Conservation (phyloP, 2,329 filamentous ascomycete genomes). For the Trichoderma lentiforme region DNA sequence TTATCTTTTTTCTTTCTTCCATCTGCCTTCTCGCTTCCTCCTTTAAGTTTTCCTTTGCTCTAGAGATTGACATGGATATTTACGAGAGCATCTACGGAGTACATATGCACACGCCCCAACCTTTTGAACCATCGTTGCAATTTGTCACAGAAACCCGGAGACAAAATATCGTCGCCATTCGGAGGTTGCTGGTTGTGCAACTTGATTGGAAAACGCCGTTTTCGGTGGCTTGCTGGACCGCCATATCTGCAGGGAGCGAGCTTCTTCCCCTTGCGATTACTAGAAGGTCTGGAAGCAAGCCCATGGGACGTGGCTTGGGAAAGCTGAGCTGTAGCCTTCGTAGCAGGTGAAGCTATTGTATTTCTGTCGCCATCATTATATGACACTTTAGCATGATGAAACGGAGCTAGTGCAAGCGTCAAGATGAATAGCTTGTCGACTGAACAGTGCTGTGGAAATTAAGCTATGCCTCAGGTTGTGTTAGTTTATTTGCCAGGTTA, state of each 20-base stretch:
- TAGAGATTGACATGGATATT: not conserved
- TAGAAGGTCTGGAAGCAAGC: not conserved
- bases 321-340: not conserved
- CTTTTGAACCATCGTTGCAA: not conserved
- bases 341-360: not conserved
- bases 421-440: not conserved
- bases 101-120: not conserved
- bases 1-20: not conserved
- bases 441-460: not conserved
- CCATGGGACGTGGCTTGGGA: not conserved
- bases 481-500: not conserved
- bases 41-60: not conserved
- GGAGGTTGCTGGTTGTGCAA: not conserved
- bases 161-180: not conserved
- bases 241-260: not conserved
- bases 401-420: not conserved
- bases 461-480: not conserved
- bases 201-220: not conserved
- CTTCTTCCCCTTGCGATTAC: not conserved
- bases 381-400: not conserved
- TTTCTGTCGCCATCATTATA: not conserved
- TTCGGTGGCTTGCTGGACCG: not conserved
- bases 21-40: not conserved
- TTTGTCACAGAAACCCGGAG: not conserved
- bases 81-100: not conserved